Evolutionary conservation across 1,284 basidiomycete species (phyloP).

Genomic region (Moesziomyces sp.): DNA sequence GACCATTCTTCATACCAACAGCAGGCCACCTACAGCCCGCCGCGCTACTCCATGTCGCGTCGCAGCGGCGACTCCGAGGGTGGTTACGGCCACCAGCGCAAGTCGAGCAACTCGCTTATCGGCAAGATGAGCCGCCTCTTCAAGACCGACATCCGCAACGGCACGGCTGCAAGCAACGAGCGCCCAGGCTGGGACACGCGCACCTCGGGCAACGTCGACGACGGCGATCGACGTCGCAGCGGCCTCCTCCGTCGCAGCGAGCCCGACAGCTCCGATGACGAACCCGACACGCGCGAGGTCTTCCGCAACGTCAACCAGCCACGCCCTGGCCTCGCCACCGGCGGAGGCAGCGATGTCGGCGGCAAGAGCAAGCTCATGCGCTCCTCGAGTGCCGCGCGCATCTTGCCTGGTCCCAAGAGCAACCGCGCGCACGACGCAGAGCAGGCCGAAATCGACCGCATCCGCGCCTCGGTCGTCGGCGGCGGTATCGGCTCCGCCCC

Average conservation of each 20-base stretch:
- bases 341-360: conserved; percentile 47
- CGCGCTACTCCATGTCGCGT: conserved; percentile 38
- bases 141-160: conserved; percentile 59
- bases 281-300: conserved; percentile 53
- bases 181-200: conserved; percentile 44
- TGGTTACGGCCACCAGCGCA: conserved; percentile 40
- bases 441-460: conserved; percentile 48
- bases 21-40: conserved; percentile 18
- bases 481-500: conserved; percentile 41
- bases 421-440: conserved; percentile 32
- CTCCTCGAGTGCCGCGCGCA: conserved; percentile 32
- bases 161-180: conserved; percentile 9
- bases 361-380: conserved; percentile 34
- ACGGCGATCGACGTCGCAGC: conserved; percentile 19
- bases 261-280: conserved; percentile 58
- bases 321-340: conserved; percentile 31
- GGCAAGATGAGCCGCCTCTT: conserved; percentile 63
- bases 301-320: conserved; percentile 60
- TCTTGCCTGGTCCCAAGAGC: conserved; percentile 58
- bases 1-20: conserved; percentile 32
- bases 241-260: conserved; percentile 29
- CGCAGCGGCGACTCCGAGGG: conserved; percentile 36
- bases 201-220: conserved; percentile 26
- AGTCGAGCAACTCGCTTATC: conserved; percentile 57
- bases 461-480: conserved; percentile 58